A percentile compares a stretch with the other conserved stretches of the same genome.
These are phyloP conservation scores for Dactylorhiza incarnata DNA, from an alignment of 106 monocot genomes.

Conservation along the genomic window DNA sequence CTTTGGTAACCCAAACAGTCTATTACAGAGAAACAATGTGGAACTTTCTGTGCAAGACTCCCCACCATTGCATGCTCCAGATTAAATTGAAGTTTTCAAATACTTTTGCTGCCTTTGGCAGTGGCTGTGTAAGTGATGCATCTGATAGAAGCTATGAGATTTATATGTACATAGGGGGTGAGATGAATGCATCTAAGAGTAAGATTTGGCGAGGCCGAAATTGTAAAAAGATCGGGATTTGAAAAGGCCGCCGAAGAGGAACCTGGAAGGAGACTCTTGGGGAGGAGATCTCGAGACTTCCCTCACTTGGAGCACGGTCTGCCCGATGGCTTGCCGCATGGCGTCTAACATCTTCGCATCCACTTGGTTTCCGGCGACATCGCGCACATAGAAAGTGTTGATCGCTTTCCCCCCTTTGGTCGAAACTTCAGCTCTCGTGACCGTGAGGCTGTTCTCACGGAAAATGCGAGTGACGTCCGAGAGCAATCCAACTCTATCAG, in stretches of 20 bases:
- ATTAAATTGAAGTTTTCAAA: not conserved
- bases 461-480: constrained; percentile 72
- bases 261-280: constrained; percentile 45
- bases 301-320: constrained; percentile 52
- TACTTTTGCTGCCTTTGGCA: not conserved
- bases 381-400: constrained; percentile 66
- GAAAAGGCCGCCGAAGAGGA: constrained; percentile 60
- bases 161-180: not conserved
- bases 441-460: constrained; percentile 59
- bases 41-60: not conserved
- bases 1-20: not conserved
- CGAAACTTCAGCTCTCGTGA: constrained; percentile 59
- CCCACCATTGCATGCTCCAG: not conserved
- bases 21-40: not conserved
- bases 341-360: constrained; percentile 43
- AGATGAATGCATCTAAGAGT: not conserved
- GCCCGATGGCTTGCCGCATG: constrained; percentile 47
- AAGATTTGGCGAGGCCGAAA: constrained; percentile 21
- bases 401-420: constrained; percentile 49
- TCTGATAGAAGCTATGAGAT: not conserved
- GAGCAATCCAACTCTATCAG: constrained; percentile 60
- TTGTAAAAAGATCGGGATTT: constrained; percentile 44
- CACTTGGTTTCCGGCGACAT: constrained; percentile 48
- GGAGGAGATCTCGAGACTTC: constrained; percentile 31
- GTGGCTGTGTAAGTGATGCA: not conserved